Evolutionary conservation across 2,329 filamentous ascomycete genomes (phyloP), one percentile per base, ranked within the genome.

Genomic region (Aspergillus vadensis): DNA sequence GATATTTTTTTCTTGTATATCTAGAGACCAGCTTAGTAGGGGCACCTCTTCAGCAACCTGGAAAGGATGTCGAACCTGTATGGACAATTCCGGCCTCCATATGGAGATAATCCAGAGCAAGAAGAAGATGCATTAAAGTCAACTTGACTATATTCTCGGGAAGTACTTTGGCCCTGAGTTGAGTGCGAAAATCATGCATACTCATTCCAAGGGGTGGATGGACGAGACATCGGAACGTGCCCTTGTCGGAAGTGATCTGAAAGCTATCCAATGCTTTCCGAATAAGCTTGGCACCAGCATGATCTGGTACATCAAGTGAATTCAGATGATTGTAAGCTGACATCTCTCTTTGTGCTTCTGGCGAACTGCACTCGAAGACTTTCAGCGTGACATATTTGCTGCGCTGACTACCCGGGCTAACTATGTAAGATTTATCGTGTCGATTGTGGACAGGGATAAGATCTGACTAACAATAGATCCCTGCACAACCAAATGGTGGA

Each of bases 291-390:
- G 43, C 44, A 19, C 58, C 53, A 17, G 38, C 39, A 55, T 59
- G 57, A 27, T 23, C 25, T 15, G 14, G 57, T 23, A 44, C 5
- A 10, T 7, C 21, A 17, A 52, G 7, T 3, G 21, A 21, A 15
- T 56, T 51, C 5, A 61, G 14, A 36, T 58, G 49, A 9, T 4
- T 1, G 25, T 44, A 58, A 5, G 17, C 36, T 19, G 47, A 17
- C 7, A 7, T 47, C 21, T 60, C 53, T 47, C 58, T 56, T 56
- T 23, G 23, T 2, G 52, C 53, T 17, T 60, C 44, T 2, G 32
- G 5, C 1, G 58, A 56, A 38, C 57, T 47, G 9, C 50, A 59
- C n/a, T 67, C 64, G 12, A 54, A 64, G 14, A 66, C 50, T 43
- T 66, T 65, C 44, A 60, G 25, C 27, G 53, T 56, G 25, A 52